Percentiles rank a stretch among this genome's conserved stretches.
Evolutionary conservation across 768 basidiomycete species (phyloP).

Genomic region (Leccinum rimulosum): DNA sequence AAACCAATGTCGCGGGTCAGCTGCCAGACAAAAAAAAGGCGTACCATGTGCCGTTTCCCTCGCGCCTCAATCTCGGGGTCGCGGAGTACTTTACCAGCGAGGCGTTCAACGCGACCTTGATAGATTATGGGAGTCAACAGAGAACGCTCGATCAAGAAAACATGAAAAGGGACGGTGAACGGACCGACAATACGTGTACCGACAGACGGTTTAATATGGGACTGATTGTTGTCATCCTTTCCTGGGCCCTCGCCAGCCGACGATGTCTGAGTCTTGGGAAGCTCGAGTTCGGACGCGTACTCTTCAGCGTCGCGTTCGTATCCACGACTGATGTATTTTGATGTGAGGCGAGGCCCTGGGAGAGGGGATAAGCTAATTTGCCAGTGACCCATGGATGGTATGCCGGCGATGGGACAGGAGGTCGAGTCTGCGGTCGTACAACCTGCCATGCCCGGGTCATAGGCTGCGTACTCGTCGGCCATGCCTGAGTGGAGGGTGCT

Average conservation of each 20-base stretch:
- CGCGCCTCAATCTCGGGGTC: slow-evolving; percentile 20
- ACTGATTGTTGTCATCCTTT: background rate
- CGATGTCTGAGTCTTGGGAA: background rate
- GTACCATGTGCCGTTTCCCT: slow-evolving; percentile 17
- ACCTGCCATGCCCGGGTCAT: slow-evolving; percentile 26
- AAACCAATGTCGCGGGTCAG: background rate
- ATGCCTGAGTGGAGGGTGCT: background rate
- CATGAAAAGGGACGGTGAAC: background rate
- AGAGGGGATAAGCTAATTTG: background rate
- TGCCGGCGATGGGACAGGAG: slow-evolving; percentile 13
- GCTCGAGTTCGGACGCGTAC: background rate
- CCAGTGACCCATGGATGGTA: background rate
- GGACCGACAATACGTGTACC: slow-evolving; percentile 8
- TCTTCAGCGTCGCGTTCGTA: slow-evolving; percentile 25
- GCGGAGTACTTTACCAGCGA: slow-evolving; percentile 20
- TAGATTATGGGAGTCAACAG: background rate
- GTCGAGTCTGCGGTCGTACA: background rate
- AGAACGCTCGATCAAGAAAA: background rate
- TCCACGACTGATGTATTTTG: slow-evolving; percentile 7
- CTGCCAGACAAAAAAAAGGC: background rate
- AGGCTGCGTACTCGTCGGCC: slow-evolving; percentile 15
- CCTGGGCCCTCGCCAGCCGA: background rate
- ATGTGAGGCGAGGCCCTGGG: background rate
- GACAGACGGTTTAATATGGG: background rate
- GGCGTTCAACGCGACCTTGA: slow-evolving; percentile 15